Percentiles rank a stretch among this genome's conserved stretches.
phyloP scores from a whole-genome alignment of 495 filamentous ascomycete genomes.

The Thozetella sp. region DNA sequence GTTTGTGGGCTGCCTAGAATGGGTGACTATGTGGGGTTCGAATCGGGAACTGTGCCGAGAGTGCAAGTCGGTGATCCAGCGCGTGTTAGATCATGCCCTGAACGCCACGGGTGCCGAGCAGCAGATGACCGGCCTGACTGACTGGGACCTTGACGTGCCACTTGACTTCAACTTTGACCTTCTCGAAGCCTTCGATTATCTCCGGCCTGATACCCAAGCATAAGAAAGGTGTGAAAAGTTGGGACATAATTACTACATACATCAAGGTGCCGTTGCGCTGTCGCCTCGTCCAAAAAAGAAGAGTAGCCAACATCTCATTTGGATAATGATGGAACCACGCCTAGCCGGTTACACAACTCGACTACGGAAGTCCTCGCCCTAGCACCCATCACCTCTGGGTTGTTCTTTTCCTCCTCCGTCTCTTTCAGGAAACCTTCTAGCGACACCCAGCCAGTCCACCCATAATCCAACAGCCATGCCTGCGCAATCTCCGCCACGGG shows the following conservation, averaged over 20 bases:
- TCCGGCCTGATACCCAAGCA: not conserved
- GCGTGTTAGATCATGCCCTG: not conserved
- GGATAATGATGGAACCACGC: too few relatives aligned
- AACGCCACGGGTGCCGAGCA: not conserved
- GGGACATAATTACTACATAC: too few relatives aligned
- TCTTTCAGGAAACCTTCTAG: slow-evolving; percentile 63
- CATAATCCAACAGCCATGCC: slow-evolving; percentile 34
- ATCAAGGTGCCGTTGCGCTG: too few relatives aligned
- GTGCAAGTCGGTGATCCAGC: not conserved
- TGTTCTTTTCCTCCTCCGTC: slow-evolving; percentile 35
- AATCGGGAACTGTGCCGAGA: not conserved
- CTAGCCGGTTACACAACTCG: too few relatives aligned
- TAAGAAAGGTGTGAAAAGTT: too few relatives aligned
- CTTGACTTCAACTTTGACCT: not conserved
- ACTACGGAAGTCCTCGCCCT: slow-evolving; percentile 41
- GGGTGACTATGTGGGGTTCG: not conserved
- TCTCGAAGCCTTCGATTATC: not conserved
- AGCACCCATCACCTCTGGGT: slow-evolving; percentile 53
- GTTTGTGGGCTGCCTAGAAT: not conserved
- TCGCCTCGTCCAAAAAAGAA: too few relatives aligned
- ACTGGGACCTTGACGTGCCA: not conserved
- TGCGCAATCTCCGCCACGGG: slow-evolving; percentile 58
- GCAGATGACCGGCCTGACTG: not conserved
- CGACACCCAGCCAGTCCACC: slow-evolving; percentile 63
- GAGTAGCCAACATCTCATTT: too few relatives aligned